Conservation (phyloP, 768 basidiomycete genomes). For the Pilatotrama ljubarskyi region DNA sequence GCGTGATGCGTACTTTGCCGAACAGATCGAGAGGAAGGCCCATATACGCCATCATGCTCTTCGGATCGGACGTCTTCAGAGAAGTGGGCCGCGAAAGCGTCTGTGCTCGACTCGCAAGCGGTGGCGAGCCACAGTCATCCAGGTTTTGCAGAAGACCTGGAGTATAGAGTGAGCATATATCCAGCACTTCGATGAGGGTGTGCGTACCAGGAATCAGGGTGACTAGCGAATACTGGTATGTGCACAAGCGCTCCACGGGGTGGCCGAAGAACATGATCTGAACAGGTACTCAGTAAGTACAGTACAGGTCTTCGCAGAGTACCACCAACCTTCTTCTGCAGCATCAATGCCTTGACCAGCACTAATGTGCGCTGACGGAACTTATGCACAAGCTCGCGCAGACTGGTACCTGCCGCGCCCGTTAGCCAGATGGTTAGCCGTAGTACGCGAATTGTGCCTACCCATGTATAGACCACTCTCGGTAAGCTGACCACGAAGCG, state of each 20-base stretch:
- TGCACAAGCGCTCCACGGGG: constrained; percentile 94
- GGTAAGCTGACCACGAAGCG: constrained; percentile 77
- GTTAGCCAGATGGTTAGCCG: neutral
- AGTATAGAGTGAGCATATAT: neutral
- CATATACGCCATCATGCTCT: constrained; percentile 87
- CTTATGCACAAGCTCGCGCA: constrained; percentile 90
- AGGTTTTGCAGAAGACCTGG: constrained; percentile 84
- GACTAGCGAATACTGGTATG: constrained; percentile 96
- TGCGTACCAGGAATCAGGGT: constrained; percentile 83
- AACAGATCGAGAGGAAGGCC: constrained; percentile 95
- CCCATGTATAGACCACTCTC: constrained; percentile 97
- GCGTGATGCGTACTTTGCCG: constrained; percentile 60
- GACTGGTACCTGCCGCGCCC: constrained; percentile 56
- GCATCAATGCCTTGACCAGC: constrained; percentile 92
- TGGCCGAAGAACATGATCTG: constrained; percentile 98
- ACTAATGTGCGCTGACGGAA: constrained; percentile 91
- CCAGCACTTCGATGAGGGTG: neutral
- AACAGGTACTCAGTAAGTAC: neutral
- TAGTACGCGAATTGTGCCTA: constrained; percentile 35
- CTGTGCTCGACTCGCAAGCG: constrained; percentile 60
- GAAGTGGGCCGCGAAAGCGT: constrained; percentile 74
- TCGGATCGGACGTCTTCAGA: constrained; percentile 83
- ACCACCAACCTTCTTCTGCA: constrained; percentile 79
- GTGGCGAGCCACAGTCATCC: constrained; percentile 90
- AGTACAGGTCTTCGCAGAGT: constrained; percentile 8